A percentile compares a stretch with the other conserved stretches of the same genome.
These are phyloP conservation scores for Phytophthora fragariaefolia DNA, from an alignment of 352 stramenopile species.

Conservation along the genomic window DNA sequence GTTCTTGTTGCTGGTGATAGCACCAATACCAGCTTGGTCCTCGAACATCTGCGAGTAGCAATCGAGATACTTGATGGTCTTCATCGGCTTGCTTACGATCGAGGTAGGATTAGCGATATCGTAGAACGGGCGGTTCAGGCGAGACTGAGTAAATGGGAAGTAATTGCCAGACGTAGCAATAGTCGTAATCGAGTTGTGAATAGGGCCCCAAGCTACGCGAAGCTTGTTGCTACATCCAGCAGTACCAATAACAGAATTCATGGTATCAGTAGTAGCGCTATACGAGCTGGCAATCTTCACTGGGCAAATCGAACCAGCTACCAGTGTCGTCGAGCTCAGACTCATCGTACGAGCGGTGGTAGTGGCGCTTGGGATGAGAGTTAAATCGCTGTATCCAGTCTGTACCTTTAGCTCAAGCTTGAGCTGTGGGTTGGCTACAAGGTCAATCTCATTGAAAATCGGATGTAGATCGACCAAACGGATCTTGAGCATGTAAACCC, in stretches of 20 bases:
- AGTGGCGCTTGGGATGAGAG: not conserved
- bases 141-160: not conserved
- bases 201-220: not conserved
- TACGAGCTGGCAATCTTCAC: not conserved
- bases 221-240: not conserved
- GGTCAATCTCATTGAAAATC: not conserved
- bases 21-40: constrained; percentile 21
- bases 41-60: constrained; percentile 32
- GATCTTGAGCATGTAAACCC: not conserved
- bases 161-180: not conserved
- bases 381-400: not conserved
- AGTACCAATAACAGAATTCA: not conserved
- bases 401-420: constrained; percentile 1
- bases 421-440: not conserved
- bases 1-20: constrained; percentile 11
- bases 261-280: not conserved
- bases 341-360: not conserved
- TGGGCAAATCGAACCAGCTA: not conserved
- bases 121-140: constrained; percentile 34
- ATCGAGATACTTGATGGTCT: constrained; percentile 29
- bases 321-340: not conserved
- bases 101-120: constrained; percentile 30
- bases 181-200: not conserved
- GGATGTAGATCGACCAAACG: not conserved
- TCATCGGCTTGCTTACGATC: constrained; percentile 35